Evolutionary conservation across 2,329 filamentous ascomycete genomes (phyloP).

Genomic region (Berkeleyomyces basicola): DNA sequence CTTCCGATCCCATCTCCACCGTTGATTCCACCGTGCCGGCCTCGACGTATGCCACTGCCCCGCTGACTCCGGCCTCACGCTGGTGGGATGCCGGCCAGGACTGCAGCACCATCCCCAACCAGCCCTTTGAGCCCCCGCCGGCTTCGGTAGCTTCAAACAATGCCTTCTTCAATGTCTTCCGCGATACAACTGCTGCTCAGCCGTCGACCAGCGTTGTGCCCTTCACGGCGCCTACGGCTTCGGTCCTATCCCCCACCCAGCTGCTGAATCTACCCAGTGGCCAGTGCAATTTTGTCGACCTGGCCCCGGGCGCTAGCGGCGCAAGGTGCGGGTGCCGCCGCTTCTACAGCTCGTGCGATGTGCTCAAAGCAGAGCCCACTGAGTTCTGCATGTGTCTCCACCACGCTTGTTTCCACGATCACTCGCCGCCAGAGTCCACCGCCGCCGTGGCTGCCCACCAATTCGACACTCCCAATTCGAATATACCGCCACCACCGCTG

Average conservation of each 20-base stretch:
- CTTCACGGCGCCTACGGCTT: neutral
- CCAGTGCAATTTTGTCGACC: conserved; percentile 40
- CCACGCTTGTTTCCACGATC: conserved; percentile 45
- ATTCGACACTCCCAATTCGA: conserved; percentile 15
- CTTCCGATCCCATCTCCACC: neutral
- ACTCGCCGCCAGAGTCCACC: conserved; percentile 17
- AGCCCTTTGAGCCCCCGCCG: neutral
- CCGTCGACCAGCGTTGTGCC: neutral
- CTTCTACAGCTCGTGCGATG: conserved; percentile 29
- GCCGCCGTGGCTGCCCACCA: neutral
- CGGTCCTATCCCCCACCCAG: conserved; percentile 16
- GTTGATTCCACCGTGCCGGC: neutral
- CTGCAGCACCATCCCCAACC: neutral
- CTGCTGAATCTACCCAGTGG: conserved; percentile 30
- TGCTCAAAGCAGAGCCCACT: conserved; percentile 27
- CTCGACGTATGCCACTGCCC: conserved; percentile 9
- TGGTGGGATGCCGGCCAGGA: conserved; percentile 10
- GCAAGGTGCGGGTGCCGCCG: conserved; percentile 42
- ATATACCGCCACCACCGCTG: conserved; percentile 21
- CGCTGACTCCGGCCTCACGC: conserved; percentile 3
- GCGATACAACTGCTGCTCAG: neutral
- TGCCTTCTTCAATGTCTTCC: conserved; percentile 8
- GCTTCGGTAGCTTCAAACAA: neutral
- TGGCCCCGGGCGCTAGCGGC: conserved; percentile 34
- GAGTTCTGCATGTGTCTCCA: conserved; percentile 46